Base-by-base conservation (phyloP, 2,329 filamentous ascomycete species). In the Claviceps africana region DNA sequence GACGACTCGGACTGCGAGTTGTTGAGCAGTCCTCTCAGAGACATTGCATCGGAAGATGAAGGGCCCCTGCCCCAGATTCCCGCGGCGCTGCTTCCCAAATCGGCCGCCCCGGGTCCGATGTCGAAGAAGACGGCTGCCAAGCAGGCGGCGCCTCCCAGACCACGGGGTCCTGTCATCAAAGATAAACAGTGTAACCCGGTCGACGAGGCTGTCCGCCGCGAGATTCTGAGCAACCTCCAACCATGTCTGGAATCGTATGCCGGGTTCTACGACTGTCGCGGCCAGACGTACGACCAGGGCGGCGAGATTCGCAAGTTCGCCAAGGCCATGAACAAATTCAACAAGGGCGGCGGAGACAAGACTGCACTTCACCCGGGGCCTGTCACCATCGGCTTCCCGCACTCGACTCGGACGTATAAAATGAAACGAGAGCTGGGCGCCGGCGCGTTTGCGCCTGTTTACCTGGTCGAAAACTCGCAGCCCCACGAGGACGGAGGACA, bases 381-480 rank as follows among this genome's bases (percentile, higher is more conserved):
- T 0, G 81, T 87, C 0, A 72, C 78, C 4, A 74, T 97, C 22
- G 72, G 79, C 43, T 86, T 96, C 55, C 74, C 79, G 0, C 80
- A 80, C 40, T 75, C 79, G 2, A 70, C 77, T 22, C 74, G 82
- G 40, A 78, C 76, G 43, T 98, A 96, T 66, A 84, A 80, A 1
- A 69, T 97, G 53, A 88, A 85, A 62, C 81, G 84, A 48, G 89
- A 97, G 65, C 80, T 98, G 13, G 93, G 93, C 1, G 87, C 89
- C 30, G 93, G 93, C 9, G 93, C 93, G 1, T 98, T 94, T 67
- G 93, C 91, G 0, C 91, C 93, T 0, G 93, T 98, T 2, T 98
- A 96, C 64, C 79, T 98, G 0, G 84, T 90, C 8, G 88, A 95
- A 62, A 85, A 84, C 59, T 77, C 80, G n/a, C 70, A 70, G 0